Conservation (phyloP, 225 moss, liverwort and hornwort species). For the Lunularia cruciata region DNA sequence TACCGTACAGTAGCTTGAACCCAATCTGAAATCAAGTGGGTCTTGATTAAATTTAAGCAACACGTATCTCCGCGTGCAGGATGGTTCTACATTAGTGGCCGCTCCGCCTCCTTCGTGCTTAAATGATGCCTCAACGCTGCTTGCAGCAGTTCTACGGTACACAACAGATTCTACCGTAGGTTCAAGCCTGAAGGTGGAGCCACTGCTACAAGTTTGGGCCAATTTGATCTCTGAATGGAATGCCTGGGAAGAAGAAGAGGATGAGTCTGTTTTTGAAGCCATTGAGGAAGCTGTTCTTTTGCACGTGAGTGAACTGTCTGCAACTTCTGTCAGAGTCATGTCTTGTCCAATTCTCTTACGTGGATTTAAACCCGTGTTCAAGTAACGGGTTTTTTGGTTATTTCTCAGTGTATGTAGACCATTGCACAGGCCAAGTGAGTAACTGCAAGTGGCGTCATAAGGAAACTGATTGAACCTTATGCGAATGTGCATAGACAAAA, state of each 20-base stretch:
- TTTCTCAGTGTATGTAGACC: too few species aligned
- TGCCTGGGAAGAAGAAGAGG: conserved; percentile 96
- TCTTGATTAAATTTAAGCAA: background rate
- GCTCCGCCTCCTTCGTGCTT: conserved; percentile 87
- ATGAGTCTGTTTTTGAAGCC: conserved; percentile 85
- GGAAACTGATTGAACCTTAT: too few species aligned
- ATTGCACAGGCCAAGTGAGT: too few species aligned
- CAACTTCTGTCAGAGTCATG: too few species aligned
- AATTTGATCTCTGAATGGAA: conserved; percentile 86
- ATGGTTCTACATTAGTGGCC: conserved; percentile 55
- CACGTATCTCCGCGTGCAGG: conserved; percentile 36
- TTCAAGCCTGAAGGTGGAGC: conserved; percentile 67
- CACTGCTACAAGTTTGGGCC: conserved; percentile 83
- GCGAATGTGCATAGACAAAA: too few species aligned
- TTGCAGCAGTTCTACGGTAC: conserved; percentile 71
- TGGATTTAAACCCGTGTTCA: too few species aligned
- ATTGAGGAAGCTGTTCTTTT: conserved; percentile 87
- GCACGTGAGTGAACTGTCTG: conserved; percentile 56
- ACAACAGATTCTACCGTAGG: conserved; percentile 53
- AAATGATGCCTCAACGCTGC: conserved; percentile 81
- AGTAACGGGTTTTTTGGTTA: too few species aligned
- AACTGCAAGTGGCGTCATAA: too few species aligned
- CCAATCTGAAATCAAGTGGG: too few species aligned
- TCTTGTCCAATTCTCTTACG: too few species aligned
- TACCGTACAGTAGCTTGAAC: too few species aligned